These are phyloP conservation scores for Hortiboletus flavorubellus DNA, from an alignment of 768 basidiomycete genomes.

Conservation along the genomic window DNA sequence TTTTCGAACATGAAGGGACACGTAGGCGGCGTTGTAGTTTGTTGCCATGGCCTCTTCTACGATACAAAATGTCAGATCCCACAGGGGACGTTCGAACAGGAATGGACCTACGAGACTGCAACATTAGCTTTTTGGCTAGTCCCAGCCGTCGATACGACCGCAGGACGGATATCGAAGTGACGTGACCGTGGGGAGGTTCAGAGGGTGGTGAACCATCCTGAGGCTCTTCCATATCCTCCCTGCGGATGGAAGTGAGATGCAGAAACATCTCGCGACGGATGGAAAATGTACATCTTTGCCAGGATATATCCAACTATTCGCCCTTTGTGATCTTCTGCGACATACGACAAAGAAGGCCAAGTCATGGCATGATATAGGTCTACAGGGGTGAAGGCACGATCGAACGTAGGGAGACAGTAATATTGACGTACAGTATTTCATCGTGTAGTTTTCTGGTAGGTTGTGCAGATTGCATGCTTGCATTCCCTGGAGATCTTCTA, in stretches of 20 bases:
- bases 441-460: constrained; percentile 86
- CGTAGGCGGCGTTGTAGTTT: constrained; percentile 80
- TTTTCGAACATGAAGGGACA: constrained; percentile 89
- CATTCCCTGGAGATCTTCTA: constrained; percentile 88
- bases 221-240: constrained; percentile 49
- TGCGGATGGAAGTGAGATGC: constrained; percentile 35
- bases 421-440: constrained; percentile 63
- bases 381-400: constrained; percentile 28
- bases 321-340: constrained; percentile 87
- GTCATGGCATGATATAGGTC: constrained; percentile 89
- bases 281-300: constrained; percentile 78
- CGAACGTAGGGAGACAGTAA: not conserved
- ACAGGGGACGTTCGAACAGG: not conserved
- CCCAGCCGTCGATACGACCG: constrained; percentile 89
- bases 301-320: constrained; percentile 92
- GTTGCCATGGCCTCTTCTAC: constrained; percentile 89
- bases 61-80: constrained; percentile 1
- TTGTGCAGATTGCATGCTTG: constrained; percentile 93
- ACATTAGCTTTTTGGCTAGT: constrained; percentile 91
- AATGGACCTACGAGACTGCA: constrained; percentile 73
- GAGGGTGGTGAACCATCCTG: constrained; percentile 50
- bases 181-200: constrained; percentile 76
- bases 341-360: constrained; percentile 92
- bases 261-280: not conserved
- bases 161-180: constrained; percentile 95